These are phyloP conservation scores for Globisporangium spinosum DNA, from an alignment of 352 stramenopile genomes.

Conservation along the genomic window DNA sequence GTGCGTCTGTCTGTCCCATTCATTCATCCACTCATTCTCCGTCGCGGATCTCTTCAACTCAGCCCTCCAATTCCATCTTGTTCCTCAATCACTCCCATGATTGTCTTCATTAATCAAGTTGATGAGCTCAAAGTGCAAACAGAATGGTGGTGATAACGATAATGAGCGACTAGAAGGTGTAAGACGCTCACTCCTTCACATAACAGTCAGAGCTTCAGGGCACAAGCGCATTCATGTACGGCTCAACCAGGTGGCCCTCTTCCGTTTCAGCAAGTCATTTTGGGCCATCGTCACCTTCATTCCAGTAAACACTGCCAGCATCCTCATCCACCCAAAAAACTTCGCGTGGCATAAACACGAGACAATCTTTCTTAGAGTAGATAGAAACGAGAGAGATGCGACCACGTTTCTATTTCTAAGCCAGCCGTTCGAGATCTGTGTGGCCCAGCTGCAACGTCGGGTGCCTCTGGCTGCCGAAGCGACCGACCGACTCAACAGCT, in stretches of 20 bases:
- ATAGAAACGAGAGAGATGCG: constrained; percentile 1
- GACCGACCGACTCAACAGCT: neutral
- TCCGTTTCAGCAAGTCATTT: no score
- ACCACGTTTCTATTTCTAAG: constrained; percentile 1
- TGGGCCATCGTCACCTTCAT: no score
- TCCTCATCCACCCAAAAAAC: neutral
- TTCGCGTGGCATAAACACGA: constrained; percentile 1
- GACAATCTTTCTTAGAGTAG: neutral
- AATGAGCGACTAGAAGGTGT: no score
- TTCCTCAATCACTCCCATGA: neutral
- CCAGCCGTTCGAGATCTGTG: neutral
- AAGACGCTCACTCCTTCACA: no score
- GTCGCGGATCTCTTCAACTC: neutral
- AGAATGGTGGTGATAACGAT: no score
- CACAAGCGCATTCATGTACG: no score
- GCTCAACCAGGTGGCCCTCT: no score
- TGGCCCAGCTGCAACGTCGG: constrained; percentile 4
- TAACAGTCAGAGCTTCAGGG: no score
- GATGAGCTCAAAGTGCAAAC: no score
- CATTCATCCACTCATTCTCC: neutral
- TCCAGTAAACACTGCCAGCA: neutral
- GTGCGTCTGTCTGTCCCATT: neutral
- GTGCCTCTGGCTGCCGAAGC: neutral
- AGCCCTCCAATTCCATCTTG: neutral
- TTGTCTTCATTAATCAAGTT: neutral